Evolutionary conservation across 192 early-diverging fungal species (phyloP).

Genomic region (Bifiguratus adelaidae): DNA sequence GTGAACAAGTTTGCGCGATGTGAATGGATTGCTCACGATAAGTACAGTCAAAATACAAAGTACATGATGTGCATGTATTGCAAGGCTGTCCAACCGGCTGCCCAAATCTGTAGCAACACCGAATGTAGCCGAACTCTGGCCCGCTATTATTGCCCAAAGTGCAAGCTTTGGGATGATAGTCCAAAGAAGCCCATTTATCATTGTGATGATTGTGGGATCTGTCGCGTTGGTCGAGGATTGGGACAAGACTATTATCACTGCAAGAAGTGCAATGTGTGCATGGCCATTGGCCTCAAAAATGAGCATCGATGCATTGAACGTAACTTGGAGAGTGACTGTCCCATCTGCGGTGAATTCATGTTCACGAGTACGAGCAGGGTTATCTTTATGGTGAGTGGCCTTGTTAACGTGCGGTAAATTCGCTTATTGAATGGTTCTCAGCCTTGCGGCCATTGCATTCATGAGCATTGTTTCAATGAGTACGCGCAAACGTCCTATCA

Average conservation of each 20-base stretch:
- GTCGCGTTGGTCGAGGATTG: conserved; percentile 73
- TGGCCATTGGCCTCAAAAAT: conserved; percentile 60
- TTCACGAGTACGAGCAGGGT: conserved; percentile 76
- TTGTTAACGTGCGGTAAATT: too few species aligned
- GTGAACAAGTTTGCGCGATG: not conserved
- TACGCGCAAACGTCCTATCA: conserved; percentile 88
- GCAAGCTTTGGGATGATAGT: conserved; percentile 89
- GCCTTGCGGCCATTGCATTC: conserved; percentile 90
- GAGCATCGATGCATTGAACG: conserved; percentile 87
- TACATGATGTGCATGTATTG: conserved; percentile 96
- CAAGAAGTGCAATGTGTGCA: conserved; percentile 83
- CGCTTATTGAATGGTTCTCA: conserved; percentile 8
- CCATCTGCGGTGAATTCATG: conserved; percentile 94
- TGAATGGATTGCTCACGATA: not conserved
- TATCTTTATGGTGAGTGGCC: conserved; percentile 63
- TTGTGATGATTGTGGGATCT: conserved; percentile 89
- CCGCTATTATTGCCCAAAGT: conserved; percentile 77
- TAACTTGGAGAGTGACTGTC: conserved; percentile 86
- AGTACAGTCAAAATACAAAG: conserved; percentile 33
- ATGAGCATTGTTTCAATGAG: conserved; percentile 72
- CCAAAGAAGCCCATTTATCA: conserved; percentile 81
- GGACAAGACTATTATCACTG: conserved; percentile 87
- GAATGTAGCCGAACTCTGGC: conserved; percentile 54
- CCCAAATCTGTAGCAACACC: conserved; percentile 53
- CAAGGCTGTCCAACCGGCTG: conserved; percentile 63